A percentile compares a stretch with the other conserved stretches of the same genome.
Conservation (phyloP, 208 protist species). For the Trypanosoma melophagium region DNA sequence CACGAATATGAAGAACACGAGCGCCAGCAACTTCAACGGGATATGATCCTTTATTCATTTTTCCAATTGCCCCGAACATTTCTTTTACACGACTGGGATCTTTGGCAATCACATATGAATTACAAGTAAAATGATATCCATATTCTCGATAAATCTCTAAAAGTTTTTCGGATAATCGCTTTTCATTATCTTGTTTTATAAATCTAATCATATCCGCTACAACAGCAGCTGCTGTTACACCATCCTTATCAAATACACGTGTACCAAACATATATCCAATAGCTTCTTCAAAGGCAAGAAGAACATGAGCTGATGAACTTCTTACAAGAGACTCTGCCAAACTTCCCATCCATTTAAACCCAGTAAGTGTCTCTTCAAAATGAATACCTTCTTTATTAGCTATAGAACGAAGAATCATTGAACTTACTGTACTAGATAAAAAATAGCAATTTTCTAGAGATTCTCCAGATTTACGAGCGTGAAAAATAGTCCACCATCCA, state of each 20-base stretch:
- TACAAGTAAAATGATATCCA: constrained; percentile 89
- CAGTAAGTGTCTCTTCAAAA: constrained; percentile 96
- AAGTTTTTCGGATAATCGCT: constrained; percentile 56
- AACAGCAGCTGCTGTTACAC: constrained; percentile 90
- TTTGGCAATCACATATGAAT: constrained; percentile 93
- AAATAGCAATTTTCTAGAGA: constrained; percentile 53
- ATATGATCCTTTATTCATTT: constrained; percentile 40
- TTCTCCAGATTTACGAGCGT: constrained; percentile 38
- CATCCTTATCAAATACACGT: constrained; percentile 97
- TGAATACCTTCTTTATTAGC: constrained; percentile 89
- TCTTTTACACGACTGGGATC: constrained; percentile 68
- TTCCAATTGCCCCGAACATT: constrained; percentile 86
- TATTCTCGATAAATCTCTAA: constrained; percentile 76
- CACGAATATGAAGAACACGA: constrained; percentile 77
- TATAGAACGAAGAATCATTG: constrained; percentile 90
- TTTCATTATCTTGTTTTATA: constrained; percentile 42
- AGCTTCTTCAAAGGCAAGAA: constrained; percentile 96
- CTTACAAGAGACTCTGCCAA: constrained; percentile 50
- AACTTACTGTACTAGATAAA: constrained; percentile 83
- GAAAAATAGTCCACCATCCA: constrained; percentile 91
- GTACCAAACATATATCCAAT: constrained; percentile 96
- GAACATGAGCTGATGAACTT: constrained; percentile 50
- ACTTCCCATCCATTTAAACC: constrained; percentile 99
- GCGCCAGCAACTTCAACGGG: constrained; percentile 53
- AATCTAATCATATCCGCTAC: constrained; percentile 92